Evolutionary conservation across 805 yeast genomes (phyloP), one percentile per base, ranked within the genome.

Genomic region (Brettanomyces nanus): DNA sequence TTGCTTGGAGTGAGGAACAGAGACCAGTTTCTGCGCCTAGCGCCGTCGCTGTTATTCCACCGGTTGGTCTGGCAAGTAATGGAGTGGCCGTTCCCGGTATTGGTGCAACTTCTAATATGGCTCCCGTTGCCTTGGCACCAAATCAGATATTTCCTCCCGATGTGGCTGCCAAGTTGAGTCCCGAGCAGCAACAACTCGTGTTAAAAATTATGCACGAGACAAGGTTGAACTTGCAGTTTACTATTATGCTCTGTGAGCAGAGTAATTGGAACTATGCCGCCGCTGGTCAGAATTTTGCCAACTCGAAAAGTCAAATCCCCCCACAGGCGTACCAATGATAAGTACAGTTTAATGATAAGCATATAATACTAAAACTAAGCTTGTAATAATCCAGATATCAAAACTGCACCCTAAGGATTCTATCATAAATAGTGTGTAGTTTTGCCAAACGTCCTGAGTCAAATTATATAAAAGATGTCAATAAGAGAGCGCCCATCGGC

Each of bases 171-270:
- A 73, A 69, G 25, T 60, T 80, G 32, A 67, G 58, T 28, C 67
- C 69, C 0, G 55, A 60, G 5, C 94, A 83, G 54, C 76, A 80
- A 45, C 80, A 77, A 40, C 58, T 85, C 4, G 68, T 85, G 14
- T 69, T 72, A 18, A 80, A 73, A 50, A 61, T 90, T 19, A 74
- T 81, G 61, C 56, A 70, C 20, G 85, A 81, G 45, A 89, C 97
- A 0, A 75, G 77, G 35, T 65, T 89, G 47, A 87, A 73, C 47
- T 66, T 83, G n/a, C 83, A 84, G 49, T 89, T 78, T 56, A 84
- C 90, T 0, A 62, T 77, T 20, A 75, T 89, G 83, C 69, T 92
- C 28, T 80, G 87, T 40, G 87, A 86, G 55, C 95, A 87, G 58
- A 85, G 95, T 51, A 71, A 74, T 38, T 89, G 94, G 89, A 81